These are phyloP conservation scores for Meripilus lineatus DNA, from an alignment of 1,284 basidiomycete genomes.

Conservation along the genomic window DNA sequence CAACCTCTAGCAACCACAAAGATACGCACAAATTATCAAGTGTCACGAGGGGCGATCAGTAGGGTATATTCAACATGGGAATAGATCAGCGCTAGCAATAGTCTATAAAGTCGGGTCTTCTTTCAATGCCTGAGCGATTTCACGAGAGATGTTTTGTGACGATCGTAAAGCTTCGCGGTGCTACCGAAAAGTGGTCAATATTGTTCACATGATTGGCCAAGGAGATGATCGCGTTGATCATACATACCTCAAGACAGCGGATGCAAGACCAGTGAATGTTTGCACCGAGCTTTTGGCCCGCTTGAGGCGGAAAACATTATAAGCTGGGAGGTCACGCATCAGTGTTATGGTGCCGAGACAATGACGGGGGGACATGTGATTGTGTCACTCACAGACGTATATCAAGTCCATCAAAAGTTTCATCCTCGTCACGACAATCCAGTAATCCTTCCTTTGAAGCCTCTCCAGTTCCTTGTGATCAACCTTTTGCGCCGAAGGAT, in stretches of 20 bases:
- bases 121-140: constrained; percentile 35
- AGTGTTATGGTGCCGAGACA: neutral
- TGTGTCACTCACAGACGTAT: constrained; percentile 67
- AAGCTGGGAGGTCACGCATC: constrained; percentile 32
- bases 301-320: constrained; percentile 53
- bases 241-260: constrained; percentile 67
- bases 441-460: constrained; percentile 65
- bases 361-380: neutral
- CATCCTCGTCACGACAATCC: constrained; percentile 61
- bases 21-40: too few relatives aligned
- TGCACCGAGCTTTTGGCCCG: constrained; percentile 57
- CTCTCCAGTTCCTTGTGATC: constrained; percentile 69
- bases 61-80: too few relatives aligned
- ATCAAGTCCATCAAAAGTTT: constrained; percentile 79
- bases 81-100: too few relatives aligned
- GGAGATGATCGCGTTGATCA: constrained; percentile 4
- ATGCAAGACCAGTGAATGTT: constrained; percentile 58
- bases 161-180: constrained; percentile 65
- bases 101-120: too few relatives aligned
- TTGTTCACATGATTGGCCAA: neutral
- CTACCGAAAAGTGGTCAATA: constrained; percentile 31
- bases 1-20: too few relatives aligned
- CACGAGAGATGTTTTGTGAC: constrained; percentile 54
- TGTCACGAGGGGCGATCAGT: too few relatives aligned
- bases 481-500: constrained; percentile 49